These are phyloP conservation scores for Hanseniaspora gamundiae DNA, from an alignment of 1,139 yeast species.

Conservation along the genomic window DNA sequence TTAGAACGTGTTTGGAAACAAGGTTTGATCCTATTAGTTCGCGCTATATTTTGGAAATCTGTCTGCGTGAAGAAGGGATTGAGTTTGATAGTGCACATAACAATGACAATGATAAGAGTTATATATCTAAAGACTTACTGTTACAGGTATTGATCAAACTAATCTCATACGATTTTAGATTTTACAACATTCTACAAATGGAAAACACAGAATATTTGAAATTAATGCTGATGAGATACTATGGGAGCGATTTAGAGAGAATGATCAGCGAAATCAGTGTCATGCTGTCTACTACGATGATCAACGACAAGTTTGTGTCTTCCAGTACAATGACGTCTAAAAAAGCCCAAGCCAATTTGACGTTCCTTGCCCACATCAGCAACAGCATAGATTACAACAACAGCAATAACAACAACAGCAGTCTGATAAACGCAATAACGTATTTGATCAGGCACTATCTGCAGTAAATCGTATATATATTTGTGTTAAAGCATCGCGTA, in stretches of 20 bases:
- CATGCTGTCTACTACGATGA: slow-evolving; percentile 1
- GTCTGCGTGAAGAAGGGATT: slow-evolving; percentile 13
- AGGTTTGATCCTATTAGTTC: slow-evolving; percentile 54
- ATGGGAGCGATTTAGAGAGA: slow-evolving; percentile 22
- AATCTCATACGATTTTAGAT: slow-evolving; percentile 28
- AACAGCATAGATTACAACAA: no score
- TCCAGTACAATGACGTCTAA: no score
- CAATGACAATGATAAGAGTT: slow-evolving; percentile 6
- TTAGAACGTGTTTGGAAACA: slow-evolving; percentile 59
- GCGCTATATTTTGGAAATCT: slow-evolving; percentile 24
- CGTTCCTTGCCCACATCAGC: no score
- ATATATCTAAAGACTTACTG: slow-evolving; percentile 22
- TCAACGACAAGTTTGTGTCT: neutral
- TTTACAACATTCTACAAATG: slow-evolving; percentile 27
- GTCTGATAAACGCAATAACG: neutral
- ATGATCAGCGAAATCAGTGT: slow-evolving; percentile 25
- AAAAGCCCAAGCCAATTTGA: no score
- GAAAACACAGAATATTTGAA: neutral
- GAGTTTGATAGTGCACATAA: neutral
- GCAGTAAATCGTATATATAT: neutral
- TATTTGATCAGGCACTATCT: neutral
- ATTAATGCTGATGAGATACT: slow-evolving; percentile 4
- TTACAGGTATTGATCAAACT: slow-evolving; percentile 22
- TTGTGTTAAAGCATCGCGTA: no score
- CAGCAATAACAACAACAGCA: neutral